phyloP scores from a whole-genome alignment of 805 yeast genomes.

The Pichia rugopelliculosa region DNA sequence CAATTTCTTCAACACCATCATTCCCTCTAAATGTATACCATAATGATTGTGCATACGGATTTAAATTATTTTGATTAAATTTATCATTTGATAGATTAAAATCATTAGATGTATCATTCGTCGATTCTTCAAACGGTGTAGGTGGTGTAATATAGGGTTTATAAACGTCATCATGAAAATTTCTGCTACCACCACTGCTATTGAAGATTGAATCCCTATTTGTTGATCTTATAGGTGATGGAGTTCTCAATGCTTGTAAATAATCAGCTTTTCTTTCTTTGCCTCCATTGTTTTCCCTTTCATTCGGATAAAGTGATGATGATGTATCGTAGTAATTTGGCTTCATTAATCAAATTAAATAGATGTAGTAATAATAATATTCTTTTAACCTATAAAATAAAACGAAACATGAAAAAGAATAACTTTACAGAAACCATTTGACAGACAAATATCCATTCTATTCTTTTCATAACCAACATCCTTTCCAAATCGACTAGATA shows the following conservation, averaged over 20 bases:
- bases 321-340: conserved; percentile 2
- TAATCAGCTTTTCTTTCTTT: neutral
- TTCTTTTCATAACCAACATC: too few relatives aligned
- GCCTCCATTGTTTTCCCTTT: too few relatives aligned
- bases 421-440: too few relatives aligned
- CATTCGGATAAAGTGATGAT: conserved; percentile 6
- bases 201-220: neutral
- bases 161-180: conserved; percentile 10
- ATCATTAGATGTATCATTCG: neutral
- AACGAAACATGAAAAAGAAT: too few relatives aligned
- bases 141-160: conserved; percentile 14
- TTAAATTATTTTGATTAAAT: conserved; percentile 6
- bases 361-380: too few relatives aligned
- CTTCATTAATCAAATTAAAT: too few relatives aligned
- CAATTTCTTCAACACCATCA: conserved; percentile 30
- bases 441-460: too few relatives aligned
- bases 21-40: conserved; percentile 34
- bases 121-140: conserved; percentile 11
- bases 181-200: neutral
- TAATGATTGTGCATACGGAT: conserved; percentile 38
- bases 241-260: neutral
- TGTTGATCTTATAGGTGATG: neutral
- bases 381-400: too few relatives aligned
- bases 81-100: neutral
- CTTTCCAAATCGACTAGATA: too few relatives aligned